Percentiles rank a stretch among this genome's conserved stretches.
Conservation (phyloP, 73 alveolate genomes). For the Paramecium sexaurelia region DNA sequence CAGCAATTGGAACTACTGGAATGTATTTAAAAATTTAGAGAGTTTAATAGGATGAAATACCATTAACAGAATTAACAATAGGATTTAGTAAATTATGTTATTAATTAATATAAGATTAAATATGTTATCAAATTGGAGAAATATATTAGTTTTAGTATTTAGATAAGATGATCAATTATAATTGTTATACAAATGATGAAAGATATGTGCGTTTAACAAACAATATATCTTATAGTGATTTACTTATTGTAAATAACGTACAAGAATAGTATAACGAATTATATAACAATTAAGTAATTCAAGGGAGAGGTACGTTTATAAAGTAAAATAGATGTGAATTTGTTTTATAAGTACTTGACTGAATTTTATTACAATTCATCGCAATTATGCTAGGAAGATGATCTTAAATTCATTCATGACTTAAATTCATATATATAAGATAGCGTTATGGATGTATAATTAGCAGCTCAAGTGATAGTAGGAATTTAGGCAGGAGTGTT, state of each 20-base stretch:
- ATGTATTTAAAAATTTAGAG: neutral
- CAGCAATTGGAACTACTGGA: neutral
- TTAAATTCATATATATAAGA: neutral
- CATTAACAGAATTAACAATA: neutral
- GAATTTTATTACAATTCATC: constrained; percentile 13
- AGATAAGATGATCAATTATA: neutral
- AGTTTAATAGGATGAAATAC: neutral
- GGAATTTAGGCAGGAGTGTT: constrained; percentile 25
- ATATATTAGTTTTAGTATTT: neutral
- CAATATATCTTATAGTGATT: neutral
- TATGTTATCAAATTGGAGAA: neutral
- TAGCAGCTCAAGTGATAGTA: neutral
- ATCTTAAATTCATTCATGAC: neutral
- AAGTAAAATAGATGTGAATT: neutral
- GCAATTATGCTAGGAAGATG: neutral
- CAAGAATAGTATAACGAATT: neutral
- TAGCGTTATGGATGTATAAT: neutral
- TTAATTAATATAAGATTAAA: neutral
- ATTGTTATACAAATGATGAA: neutral
- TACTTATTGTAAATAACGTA: neutral
- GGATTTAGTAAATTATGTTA: neutral
- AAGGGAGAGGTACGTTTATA: neutral
- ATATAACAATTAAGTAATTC: neutral
- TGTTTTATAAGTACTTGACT: neutral
- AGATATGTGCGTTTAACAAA: neutral